A percentile compares a stretch with the other conserved stretches of the same genome.
These are phyloP conservation scores for Uronychia setigera DNA, from an alignment of 73 alveolate species.

Conservation along the genomic window DNA sequence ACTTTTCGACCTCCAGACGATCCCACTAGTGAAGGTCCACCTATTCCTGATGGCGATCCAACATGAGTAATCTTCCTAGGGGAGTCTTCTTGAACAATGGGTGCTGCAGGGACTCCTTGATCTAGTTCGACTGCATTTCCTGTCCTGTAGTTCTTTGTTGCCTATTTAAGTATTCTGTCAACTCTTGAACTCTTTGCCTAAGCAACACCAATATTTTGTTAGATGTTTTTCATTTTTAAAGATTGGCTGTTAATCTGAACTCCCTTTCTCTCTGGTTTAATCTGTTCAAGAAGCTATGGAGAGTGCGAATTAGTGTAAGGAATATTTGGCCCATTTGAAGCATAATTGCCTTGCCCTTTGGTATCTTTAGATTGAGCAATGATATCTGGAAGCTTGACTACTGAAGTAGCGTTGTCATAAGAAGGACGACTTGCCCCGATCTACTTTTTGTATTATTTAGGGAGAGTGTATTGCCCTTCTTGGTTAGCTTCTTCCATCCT, in stretches of 20 bases:
- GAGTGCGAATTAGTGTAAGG: not conserved
- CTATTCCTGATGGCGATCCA: not conserved
- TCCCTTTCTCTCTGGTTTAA: not conserved
- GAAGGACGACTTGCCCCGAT: constrained; percentile 1
- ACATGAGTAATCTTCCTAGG: not conserved
- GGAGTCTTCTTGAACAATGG: not conserved
- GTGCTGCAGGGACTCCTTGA: not conserved
- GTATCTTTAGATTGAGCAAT: not conserved
- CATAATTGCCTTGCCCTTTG: too few relatives aligned
- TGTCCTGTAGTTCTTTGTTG: not conserved
- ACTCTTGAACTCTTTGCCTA: not conserved
- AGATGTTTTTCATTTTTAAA: not conserved
- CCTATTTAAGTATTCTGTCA: not conserved
- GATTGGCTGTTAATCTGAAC: not conserved
- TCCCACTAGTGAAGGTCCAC: not conserved
- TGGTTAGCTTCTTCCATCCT: not conserved
- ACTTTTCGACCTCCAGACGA: not conserved
- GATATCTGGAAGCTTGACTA: not conserved
- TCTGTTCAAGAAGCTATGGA: not conserved
- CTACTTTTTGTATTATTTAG: too few relatives aligned
- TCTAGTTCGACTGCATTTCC: not conserved
- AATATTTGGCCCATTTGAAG: too few relatives aligned
- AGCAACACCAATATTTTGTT: not conserved
- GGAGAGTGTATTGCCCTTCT: not conserved
- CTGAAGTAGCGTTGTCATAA: not conserved